Evolutionary conservation across 2,329 filamentous ascomycete genomes (phyloP), one percentile per base, ranked within the genome.

Genomic region (Cryphonectria parasitica): DNA sequence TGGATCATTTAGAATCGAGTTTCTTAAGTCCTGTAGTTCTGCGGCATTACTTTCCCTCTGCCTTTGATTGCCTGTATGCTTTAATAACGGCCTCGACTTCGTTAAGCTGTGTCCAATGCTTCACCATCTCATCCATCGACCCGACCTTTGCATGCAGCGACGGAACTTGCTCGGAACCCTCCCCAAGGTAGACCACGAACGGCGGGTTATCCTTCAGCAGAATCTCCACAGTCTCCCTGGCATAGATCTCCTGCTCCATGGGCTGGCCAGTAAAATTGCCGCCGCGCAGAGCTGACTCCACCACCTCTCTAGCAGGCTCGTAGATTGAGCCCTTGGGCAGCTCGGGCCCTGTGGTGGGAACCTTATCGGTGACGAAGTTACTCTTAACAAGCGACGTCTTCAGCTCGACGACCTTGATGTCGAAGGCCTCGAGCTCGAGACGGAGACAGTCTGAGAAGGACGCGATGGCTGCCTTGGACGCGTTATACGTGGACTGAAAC

Each of bases 361-460:
- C 19, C 17, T 28, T 45, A 11, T 25, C 56, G 10, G 56, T 3
- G n/a, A 49, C 7, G 39, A 67, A 62, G 5, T 77, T 76, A 22
- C 78, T 80, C 34, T 73, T 70, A 22, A 82, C 77, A 1, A 76
- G 78, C 10, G 78, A 80, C 0, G 78, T 79, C 73, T 79, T 75
- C 49, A 79, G 68, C 34, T 77, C 75, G 17, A 82, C 74, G 31
- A 82, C 80, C 39, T 77, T 76, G 67, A 82, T 73, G 31, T 75
- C 78, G 61, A 82, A 77, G 0, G 78, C 76, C 1, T 71, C 68
- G 34, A 84, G 77, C 74, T 85, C 83, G 54, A 83, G 72, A 7
- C 82, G 80, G 74, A 84, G 72, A 15, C 19, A 49, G 31, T 69
- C 63, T 3, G 62, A 36, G n/a, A 69, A 58, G 17, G 31, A n/a